Evolutionary conservation across 2,329 filamentous ascomycete species (phyloP).

Genomic region (Fusarium neocosmosporiellum): DNA sequence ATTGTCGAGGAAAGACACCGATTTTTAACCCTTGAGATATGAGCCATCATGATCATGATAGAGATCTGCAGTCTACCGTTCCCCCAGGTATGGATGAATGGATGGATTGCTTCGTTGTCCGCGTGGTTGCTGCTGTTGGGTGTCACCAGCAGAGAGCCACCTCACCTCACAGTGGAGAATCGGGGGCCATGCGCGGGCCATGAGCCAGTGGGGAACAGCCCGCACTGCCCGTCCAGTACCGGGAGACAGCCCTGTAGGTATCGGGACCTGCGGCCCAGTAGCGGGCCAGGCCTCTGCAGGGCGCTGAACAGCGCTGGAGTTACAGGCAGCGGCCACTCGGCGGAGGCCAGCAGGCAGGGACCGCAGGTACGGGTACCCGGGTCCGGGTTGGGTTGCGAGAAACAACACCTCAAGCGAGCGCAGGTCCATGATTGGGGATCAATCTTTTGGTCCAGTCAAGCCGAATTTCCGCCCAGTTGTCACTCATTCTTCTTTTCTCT

Average conservation of each 20-base stretch:
- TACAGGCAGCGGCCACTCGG: slow-evolving; percentile 19
- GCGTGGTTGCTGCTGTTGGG: background rate
- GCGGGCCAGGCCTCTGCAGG: slow-evolving; percentile 13
- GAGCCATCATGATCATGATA: slow-evolving; percentile 2
- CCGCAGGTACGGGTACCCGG: slow-evolving; percentile 16
- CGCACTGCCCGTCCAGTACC: background rate
- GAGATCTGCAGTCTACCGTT: slow-evolving; percentile 7
- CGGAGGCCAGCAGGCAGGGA: background rate
- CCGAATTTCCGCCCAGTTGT: slow-evolving; percentile 29
- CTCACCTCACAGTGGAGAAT: slow-evolving; percentile 20
- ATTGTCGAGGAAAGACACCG: slow-evolving; percentile 4
- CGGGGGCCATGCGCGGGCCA: background rate
- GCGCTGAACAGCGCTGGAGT: slow-evolving; percentile 33
- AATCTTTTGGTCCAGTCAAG: slow-evolving; percentile 23
- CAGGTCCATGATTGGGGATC: slow-evolving; percentile 38
- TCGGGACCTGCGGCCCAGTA: slow-evolving; percentile 1
- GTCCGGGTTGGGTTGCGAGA: slow-evolving; percentile 29
- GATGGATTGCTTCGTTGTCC: slow-evolving; percentile 14
- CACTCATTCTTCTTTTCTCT: slow-evolving; percentile 9
- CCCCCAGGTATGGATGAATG: slow-evolving; percentile 1
- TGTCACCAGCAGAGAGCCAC: slow-evolving; percentile 8
- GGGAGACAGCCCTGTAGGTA: slow-evolving; percentile 24
- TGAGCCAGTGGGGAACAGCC: slow-evolving; percentile 27
- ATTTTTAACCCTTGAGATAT: background rate
- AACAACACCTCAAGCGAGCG: slow-evolving; percentile 33